Conservation (phyloP, 768 basidiomycete species). For the Coprinopsis strossmayeri region DNA sequence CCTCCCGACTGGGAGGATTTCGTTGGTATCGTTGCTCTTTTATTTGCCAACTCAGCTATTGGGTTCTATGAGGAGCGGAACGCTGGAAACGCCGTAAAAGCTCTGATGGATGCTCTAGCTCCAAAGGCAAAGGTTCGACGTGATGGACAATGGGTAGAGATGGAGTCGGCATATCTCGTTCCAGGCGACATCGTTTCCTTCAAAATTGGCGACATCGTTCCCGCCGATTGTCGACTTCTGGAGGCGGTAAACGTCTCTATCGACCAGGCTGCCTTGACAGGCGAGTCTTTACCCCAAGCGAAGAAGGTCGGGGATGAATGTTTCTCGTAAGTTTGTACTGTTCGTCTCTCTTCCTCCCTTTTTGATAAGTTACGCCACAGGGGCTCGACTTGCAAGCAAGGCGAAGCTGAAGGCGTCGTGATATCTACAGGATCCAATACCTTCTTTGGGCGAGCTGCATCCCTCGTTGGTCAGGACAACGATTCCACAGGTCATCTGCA, state of each 20-base stretch:
- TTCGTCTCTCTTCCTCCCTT: constrained; percentile 8
- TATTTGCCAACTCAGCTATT: constrained; percentile 92
- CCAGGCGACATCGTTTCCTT: constrained; percentile 96
- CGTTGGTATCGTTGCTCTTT: constrained; percentile 86
- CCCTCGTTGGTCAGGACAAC: constrained; percentile 95
- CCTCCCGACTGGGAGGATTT: constrained; percentile 98
- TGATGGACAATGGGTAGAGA: constrained; percentile 76
- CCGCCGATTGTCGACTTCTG: constrained; percentile 94
- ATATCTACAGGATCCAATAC: constrained; percentile 98
- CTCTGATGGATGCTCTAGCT: constrained; percentile 98
- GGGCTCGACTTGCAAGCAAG: constrained; percentile 97
- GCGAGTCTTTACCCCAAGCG: constrained; percentile 88
- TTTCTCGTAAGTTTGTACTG: constrained; percentile 72
- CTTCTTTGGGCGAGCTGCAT: constrained; percentile 98
- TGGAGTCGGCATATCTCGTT: constrained; percentile 85
- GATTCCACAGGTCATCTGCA: constrained; percentile 98
- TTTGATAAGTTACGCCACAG: constrained; percentile 29
- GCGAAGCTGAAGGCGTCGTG: constrained; percentile 97
- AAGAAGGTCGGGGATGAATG: constrained; percentile 96
- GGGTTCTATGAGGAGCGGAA: constrained; percentile 98
- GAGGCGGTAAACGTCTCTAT: constrained; percentile 98
- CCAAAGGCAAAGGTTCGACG: constrained; percentile 96
- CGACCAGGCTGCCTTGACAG: constrained; percentile 96
- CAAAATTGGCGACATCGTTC: constrained; percentile 99
- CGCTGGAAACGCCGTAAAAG: constrained; percentile 98